Conservation (phyloP, 805 yeast species). For the Yamadazyma phyllophila region DNA sequence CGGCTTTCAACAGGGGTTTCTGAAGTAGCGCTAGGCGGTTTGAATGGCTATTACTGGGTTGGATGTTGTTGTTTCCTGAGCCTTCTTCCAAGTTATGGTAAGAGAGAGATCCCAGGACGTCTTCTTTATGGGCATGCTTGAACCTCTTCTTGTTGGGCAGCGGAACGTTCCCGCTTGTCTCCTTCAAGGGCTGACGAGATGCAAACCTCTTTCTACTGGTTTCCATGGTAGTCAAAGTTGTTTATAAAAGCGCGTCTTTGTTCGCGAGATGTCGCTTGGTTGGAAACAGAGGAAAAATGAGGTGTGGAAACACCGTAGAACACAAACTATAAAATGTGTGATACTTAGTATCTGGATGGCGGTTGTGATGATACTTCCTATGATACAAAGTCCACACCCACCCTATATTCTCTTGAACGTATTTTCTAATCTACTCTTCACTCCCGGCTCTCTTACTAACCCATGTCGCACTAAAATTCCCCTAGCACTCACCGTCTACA, state of each 20-base stretch:
- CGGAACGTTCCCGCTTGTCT: constrained; percentile 40
- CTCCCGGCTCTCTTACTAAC: too few species aligned
- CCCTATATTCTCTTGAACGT: not conserved
- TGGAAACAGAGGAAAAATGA: not conserved
- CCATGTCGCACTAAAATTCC: not conserved
- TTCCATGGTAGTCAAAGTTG: constrained; percentile 7
- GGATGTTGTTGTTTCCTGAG: not conserved
- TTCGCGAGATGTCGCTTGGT: not conserved
- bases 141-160: constrained; percentile 32
- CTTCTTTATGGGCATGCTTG: not conserved
- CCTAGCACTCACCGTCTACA: not conserved
- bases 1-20: constrained; percentile 5
- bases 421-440: too few species aligned
- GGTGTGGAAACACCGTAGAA: too few species aligned
- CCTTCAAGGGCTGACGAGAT: constrained; percentile 33
- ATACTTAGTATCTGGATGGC: too few species aligned
- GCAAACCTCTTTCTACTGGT: constrained; percentile 10
- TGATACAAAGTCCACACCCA: too few species aligned
- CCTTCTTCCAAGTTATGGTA: not conserved
- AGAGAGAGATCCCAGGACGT: not conserved
- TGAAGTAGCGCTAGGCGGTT: constrained; percentile 3
- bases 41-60: not conserved
- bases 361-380: too few species aligned
- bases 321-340: too few species aligned
- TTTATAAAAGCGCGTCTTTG: constrained; percentile 2